Conservation (phyloP, 495 filamentous ascomycete genomes). For the Lophiotrema nucula region DNA sequence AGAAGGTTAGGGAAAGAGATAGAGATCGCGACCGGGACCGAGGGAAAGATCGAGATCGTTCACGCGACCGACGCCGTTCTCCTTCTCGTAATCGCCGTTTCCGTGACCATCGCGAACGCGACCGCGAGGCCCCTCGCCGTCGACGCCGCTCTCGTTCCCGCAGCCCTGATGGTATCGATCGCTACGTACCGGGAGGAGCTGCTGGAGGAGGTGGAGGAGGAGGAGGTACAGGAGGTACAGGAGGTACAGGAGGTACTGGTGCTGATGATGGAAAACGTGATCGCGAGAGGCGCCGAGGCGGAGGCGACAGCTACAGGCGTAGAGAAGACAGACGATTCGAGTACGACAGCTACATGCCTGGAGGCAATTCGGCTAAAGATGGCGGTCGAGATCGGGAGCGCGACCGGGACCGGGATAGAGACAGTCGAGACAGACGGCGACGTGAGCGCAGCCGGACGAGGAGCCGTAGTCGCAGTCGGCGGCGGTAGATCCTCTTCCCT, state of each 20-base stretch:
- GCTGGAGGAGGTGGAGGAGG: not conserved
- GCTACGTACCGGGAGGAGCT: constrained; percentile 12
- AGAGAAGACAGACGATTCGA: not conserved
- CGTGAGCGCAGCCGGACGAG: constrained; percentile 12
- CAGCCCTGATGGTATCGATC: constrained; percentile 22
- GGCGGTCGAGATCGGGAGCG: constrained; percentile 30
- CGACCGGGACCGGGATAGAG: constrained; percentile 25
- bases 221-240: not conserved
- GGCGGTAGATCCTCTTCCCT: not conserved
- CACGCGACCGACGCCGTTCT: not conserved
- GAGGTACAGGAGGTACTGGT: not conserved
- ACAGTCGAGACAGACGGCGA: not conserved
- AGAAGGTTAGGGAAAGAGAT: constrained; percentile 36
- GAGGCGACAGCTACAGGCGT: not conserved
- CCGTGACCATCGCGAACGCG: not conserved
- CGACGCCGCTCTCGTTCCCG: constrained; percentile 15
- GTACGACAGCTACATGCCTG: constrained; percentile 12
- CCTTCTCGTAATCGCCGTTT: not conserved
- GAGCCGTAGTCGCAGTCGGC: constrained; percentile 7
- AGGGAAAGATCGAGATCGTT: no score
- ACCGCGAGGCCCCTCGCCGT: not conserved
- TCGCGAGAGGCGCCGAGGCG: not conserved
- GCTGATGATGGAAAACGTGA: not conserved
- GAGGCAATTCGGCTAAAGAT: constrained; percentile 19
- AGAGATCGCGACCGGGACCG: constrained; percentile 43